Percentiles rank a stretch among this genome's conserved stretches.
These are phyloP conservation scores for Rhizopogon vesiculosus DNA, from an alignment of 768 basidiomycete genomes.

Conservation along the genomic window DNA sequence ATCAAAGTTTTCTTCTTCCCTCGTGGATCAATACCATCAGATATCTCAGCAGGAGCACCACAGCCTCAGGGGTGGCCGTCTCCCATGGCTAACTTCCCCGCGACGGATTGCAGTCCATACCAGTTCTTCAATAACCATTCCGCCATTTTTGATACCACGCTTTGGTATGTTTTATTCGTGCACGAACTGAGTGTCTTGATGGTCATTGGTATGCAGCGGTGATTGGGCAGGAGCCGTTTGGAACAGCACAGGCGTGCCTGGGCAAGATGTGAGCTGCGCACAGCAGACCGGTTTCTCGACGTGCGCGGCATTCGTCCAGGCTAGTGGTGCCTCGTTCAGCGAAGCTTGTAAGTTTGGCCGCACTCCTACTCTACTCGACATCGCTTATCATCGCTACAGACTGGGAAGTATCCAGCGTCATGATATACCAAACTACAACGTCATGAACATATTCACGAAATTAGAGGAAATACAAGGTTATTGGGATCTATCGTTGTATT, in stretches of 20 bases:
- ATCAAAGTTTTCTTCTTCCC: constrained; percentile 83
- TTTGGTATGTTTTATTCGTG: constrained; percentile 48
- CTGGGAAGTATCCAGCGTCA: constrained; percentile 77
- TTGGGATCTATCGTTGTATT: neutral
- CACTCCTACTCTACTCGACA: constrained; percentile 1
- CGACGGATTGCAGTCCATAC: constrained; percentile 69
- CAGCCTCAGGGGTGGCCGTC: constrained; percentile 72
- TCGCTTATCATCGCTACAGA: constrained; percentile 36
- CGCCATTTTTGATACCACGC: constrained; percentile 81
- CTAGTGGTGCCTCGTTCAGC: constrained; percentile 59
- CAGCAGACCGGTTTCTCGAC: constrained; percentile 76
- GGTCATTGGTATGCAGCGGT: constrained; percentile 44
- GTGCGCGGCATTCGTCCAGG: constrained; percentile 70
- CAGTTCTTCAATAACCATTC: constrained; percentile 74
- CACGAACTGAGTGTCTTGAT: neutral
- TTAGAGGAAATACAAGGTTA: neutral
- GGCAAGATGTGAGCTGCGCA: constrained; percentile 85
- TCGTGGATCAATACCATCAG: constrained; percentile 65
- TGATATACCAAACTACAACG: constrained; percentile 55
- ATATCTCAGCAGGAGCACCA: constrained; percentile 72
- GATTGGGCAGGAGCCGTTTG: constrained; percentile 90
- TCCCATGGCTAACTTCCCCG: constrained; percentile 78
- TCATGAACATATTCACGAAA: neutral
- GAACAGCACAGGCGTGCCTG: constrained; percentile 66
- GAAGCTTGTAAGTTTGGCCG: constrained; percentile 66